Evolutionary conservation across 108 stramenopile species (phyloP), one percentile per base, ranked within the genome.

Genomic region (Seminavis robusta): DNA sequence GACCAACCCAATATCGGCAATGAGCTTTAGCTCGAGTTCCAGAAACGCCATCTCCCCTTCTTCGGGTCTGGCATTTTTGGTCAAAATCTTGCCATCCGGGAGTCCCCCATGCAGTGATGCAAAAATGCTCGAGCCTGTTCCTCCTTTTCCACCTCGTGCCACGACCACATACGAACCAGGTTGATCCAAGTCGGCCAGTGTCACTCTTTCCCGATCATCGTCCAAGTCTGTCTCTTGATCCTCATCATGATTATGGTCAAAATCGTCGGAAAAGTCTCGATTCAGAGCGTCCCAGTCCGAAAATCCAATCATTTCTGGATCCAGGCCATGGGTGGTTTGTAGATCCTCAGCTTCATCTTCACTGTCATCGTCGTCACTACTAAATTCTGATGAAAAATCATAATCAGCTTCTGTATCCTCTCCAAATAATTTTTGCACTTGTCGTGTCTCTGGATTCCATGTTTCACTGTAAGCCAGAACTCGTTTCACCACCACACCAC

Each of bases 1-100:
- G n/a, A 99, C 97, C 16, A 98, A 71, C 7, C 97, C 99, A 47
- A 98, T 79, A 58, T 99, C 99, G 0, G 98, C 97, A 53, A 98
- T 90, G 41, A 88, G 67, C 64, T 97, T 95, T 24, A 99, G 63
- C 64, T 98, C 97, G 26, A 99, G 71, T 45, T 93, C 89, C 27
- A 97, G 38, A 59, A 69, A 67, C 19, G 71, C 74, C n/a, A n/a
- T n/a, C n/a, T n/a, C n/a, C n/a, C n/a, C n/a, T n/a, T n/a, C n/a
- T n/a, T n/a, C n/a, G n/a, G n/a, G n/a, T n/a, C n/a, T n/a, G n/a
- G n/a, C n/a, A n/a, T n/a, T n/a, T n/a, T n/a, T n/a, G n/a, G n/a
- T n/a, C 44, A 59, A 34, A 27, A 80, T 80, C 16, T 84, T 77
- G 3, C 32, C 33, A 43, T 57, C 39, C 0, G 85, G 72, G 10